Percentiles rank a stretch among this genome's conserved stretches.
These are phyloP conservation scores for Dalbergia oliveri DNA, from an alignment of 306 rosid species.

Conservation along the genomic window DNA sequence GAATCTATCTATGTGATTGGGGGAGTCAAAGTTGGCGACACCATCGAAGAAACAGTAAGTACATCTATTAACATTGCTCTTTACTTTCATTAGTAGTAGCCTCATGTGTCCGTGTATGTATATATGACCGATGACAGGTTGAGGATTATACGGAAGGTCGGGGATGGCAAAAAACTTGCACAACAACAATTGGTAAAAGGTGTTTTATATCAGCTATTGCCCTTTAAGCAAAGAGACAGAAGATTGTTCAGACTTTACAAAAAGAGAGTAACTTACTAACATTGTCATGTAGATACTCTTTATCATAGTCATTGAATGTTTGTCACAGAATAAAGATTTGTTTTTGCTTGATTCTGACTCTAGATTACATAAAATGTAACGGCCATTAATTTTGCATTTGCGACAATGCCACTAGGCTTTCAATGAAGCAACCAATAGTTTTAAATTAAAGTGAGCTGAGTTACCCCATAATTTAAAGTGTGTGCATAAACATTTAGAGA, in stretches of 20 bases:
- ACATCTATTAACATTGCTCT: background rate
- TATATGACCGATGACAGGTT: background rate
- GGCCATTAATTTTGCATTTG: background rate
- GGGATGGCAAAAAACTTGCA: conserved; percentile 57
- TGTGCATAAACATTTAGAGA: background rate
- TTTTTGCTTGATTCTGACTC: background rate
- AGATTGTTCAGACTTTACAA: background rate
- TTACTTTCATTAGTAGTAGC: background rate
- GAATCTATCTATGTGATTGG: conserved; percentile 54
- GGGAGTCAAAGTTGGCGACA: conserved; percentile 47
- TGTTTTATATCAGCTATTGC: conserved; percentile 36
- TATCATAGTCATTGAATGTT: background rate
- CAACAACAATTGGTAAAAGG: conserved; percentile 50
- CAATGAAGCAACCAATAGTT: background rate
- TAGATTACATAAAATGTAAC: background rate
- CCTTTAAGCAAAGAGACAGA: background rate
- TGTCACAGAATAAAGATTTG: background rate
- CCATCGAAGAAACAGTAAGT: conserved; percentile 56
- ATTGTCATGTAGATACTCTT: background rate
- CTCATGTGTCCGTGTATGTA: background rate
- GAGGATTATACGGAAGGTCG: conserved; percentile 57
- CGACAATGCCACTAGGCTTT: background rate
- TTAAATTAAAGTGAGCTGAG: background rate
- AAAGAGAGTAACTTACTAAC: background rate
- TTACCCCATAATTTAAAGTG: background rate